Evolutionary conservation across 1,284 basidiomycete genomes (phyloP), one percentile per base, ranked within the genome.

Genomic region (Ustilago nuda): DNA sequence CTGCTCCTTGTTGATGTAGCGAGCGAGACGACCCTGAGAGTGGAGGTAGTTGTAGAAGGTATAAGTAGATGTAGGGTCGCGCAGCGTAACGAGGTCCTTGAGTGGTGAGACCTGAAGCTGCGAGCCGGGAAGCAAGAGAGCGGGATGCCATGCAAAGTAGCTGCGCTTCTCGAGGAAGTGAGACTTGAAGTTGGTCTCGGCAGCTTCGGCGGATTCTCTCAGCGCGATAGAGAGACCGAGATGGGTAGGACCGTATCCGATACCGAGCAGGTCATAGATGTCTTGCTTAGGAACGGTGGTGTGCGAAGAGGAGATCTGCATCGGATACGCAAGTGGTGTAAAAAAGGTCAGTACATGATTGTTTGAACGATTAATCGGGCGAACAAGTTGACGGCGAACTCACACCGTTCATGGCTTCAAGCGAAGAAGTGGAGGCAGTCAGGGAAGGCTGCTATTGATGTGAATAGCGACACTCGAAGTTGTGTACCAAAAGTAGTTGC

Each of bases 21-120:
- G 70, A 36, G 78, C 76, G 13, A 85, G 80, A 15, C 84, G 79
- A 15, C 78, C 77, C 30, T 82, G 65, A 36, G 66, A 66, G 63
- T 84, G 82, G n/a, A 85, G 73, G 61, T 82, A 85, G 75, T 85
- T 85, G 64, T 73, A 72, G 65, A 84, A 85, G 53, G 72, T 81
- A 61, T 74, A 85, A 33, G 76, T 73, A 5, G 84, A 85, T 4
- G 83, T 84, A 8, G 84, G 84, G 39, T 85, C 82, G n/a, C 84
- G 76, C 66, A 85, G 80, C 0, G 83, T 84, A 13, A 79, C 84
- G 0, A 85, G 74, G 50, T 85, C 84, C 69, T 85, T 85, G 48
- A 84, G 71, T 27, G 83, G 84, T 50, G 83, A 84, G 33, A 85
- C 84, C 57, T 85, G 84, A 32, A 85, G 79, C 66, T 82, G 82